Evolutionary conservation across 306 rosid species (phyloP).

Genomic region (Prunus mira): DNA sequence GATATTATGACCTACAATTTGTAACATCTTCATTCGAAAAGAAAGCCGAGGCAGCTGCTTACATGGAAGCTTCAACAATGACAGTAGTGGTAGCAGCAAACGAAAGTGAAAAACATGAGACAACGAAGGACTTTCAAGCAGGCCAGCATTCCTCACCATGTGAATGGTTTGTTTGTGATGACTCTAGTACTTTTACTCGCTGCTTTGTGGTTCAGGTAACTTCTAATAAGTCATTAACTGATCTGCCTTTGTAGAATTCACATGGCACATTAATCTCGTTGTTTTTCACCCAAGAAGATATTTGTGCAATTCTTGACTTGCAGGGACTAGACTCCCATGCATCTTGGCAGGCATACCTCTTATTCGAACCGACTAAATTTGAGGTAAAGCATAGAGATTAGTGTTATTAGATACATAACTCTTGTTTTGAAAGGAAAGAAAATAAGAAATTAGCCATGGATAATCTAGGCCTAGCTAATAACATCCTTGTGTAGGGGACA

Average conservation of each 20-base stretch:
- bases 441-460: slow-evolving; percentile 11
- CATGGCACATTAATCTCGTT: too few relatives aligned
- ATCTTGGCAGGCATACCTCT: slow-evolving; percentile 90
- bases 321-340: slow-evolving; percentile 85
- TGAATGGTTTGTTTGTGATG: slow-evolving; percentile 91
- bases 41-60: slow-evolving; percentile 64
- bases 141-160: slow-evolving; percentile 73
- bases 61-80: slow-evolving; percentile 66
- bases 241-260: too few relatives aligned
- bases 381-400: slow-evolving; percentile 44
- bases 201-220: slow-evolving; percentile 78
- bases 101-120: slow-evolving; percentile 61
- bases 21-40: slow-evolving; percentile 75
- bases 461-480: background rate
- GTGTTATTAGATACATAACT: background rate
- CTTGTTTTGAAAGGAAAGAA: background rate
- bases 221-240: background rate
- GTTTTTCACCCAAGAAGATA: too few relatives aligned
- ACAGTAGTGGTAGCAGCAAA: slow-evolving; percentile 67
- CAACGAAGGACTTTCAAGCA: slow-evolving; percentile 60
- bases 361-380: slow-evolving; percentile 81
- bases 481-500: slow-evolving; percentile 45
- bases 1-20: slow-evolving; percentile 53
- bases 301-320: slow-evolving; percentile 13
- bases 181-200: slow-evolving; percentile 60